Evolutionary conservation across 1,284 basidiomycete genomes (phyloP).

Genomic region (Leccinum holopus): DNA sequence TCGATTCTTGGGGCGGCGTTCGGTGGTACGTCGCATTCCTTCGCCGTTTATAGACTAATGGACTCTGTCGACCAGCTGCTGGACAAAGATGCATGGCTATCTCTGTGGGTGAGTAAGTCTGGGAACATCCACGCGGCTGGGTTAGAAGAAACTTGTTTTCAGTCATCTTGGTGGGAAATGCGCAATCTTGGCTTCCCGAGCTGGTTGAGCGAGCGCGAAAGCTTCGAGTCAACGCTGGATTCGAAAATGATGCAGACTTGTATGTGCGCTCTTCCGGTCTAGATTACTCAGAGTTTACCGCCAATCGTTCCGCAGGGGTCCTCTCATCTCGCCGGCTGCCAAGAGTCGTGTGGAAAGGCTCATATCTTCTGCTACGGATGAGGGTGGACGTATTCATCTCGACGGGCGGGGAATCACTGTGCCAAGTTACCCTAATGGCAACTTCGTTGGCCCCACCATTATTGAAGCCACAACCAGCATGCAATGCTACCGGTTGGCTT

Average conservation of each 20-base stretch:
- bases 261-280: conserved; percentile 41
- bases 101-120: conserved; percentile 67
- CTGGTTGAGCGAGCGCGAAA: conserved; percentile 81
- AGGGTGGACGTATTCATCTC: conserved; percentile 87
- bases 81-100: conserved; percentile 97
- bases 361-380: conserved; percentile 77
- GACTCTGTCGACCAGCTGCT: conserved; percentile 66
- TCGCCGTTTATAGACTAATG: conserved; percentile 37
- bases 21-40: conserved; percentile 57
- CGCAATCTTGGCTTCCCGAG: conserved; percentile 84
- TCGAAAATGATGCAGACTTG: conserved; percentile 87
- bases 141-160: conserved; percentile 12
- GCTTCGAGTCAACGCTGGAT: conserved; percentile 87
- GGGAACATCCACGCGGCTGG: conserved; percentile 9
- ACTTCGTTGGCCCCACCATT: conserved; percentile 95
- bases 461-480: conserved; percentile 82
- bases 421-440: conserved; percentile 82
- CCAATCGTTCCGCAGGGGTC: conserved; percentile 59
- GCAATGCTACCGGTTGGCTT: conserved; percentile 80
- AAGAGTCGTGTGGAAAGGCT: conserved; percentile 77
- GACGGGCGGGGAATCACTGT: conserved; percentile 80
- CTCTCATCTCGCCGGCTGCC: conserved; percentile 88
- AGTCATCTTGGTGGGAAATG: conserved; percentile 83
- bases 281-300: conserved; percentile 3
- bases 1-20: conserved; percentile 95